phyloP scores from a whole-genome alignment of 306 rosid species.

The Delonix regia region DNA sequence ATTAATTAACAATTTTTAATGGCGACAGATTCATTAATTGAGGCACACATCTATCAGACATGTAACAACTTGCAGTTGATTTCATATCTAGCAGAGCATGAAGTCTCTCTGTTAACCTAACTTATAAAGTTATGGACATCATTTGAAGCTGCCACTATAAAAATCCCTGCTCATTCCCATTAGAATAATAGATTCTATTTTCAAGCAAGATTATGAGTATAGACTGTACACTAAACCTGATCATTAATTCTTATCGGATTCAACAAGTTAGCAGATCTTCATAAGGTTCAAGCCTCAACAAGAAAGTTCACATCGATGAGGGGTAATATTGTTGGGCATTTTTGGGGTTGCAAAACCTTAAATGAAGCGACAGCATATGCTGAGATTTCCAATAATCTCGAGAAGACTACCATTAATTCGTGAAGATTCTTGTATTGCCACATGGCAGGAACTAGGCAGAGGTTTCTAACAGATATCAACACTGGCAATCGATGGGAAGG shows the following conservation, averaged over 20 bases:
- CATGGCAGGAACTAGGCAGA: background rate
- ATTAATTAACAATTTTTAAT: slow-evolving; percentile 8
- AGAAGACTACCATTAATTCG: background rate
- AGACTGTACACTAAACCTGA: background rate
- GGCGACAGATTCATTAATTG: background rate
- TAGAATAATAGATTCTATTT: slow-evolving; percentile 2
- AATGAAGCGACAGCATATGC: too few relatives aligned
- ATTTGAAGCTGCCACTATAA: background rate
- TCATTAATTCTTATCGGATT: background rate
- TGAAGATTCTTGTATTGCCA: background rate
- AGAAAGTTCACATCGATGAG: too few relatives aligned
- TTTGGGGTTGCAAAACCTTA: too few relatives aligned
- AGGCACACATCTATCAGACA: background rate
- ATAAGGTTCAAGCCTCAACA: background rate
- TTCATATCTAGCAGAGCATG: slow-evolving; percentile 8
- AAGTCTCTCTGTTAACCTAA: background rate
- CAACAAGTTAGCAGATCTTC: background rate
- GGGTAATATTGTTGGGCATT: too few relatives aligned
- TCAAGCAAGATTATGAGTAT: background rate
- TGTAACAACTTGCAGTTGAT: background rate
- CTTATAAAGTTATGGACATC: background rate
- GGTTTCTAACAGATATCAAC: background rate
- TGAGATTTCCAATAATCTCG: background rate
- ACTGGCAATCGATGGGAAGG: background rate
- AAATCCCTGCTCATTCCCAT: slow-evolving; percentile 13